These are phyloP conservation scores for Senecio squalidus DNA, from an alignment of 140 eudicot species.

Conservation along the genomic window DNA sequence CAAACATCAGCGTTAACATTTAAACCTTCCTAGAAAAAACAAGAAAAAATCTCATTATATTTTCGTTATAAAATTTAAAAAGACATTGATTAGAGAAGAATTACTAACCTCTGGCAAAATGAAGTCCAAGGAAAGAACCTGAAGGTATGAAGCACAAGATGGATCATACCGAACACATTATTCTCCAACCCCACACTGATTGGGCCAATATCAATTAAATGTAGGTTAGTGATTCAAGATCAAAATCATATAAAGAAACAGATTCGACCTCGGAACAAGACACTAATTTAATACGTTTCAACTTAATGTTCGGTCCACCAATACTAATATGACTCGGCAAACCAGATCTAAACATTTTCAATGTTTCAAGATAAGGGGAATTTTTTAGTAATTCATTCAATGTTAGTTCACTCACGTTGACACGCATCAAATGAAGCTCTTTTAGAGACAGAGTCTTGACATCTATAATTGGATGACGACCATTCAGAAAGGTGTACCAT, in stretches of 20 bases:
- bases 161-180: slow-evolving; percentile 30
- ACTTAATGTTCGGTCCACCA: slow-evolving; percentile 8
- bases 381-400: slow-evolving; percentile 7
- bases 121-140: slow-evolving; percentile 32
- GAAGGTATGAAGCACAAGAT: slow-evolving; percentile 15
- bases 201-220: slow-evolving; percentile 17
- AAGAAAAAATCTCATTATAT: neutral
- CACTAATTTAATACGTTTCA: slow-evolving; percentile 28
- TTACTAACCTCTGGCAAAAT: slow-evolving; percentile 21
- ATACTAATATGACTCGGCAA: slow-evolving; percentile 17
- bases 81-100: neutral
- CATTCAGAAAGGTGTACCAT: neutral
- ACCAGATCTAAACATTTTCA: slow-evolving; percentile 15
- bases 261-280: slow-evolving; percentile 13
- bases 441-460: slow-evolving; percentile 9
- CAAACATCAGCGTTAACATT: slow-evolving; percentile 23
- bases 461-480: neutral
- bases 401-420: slow-evolving; percentile 27
- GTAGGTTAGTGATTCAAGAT: slow-evolving; percentile 26
- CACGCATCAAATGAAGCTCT: slow-evolving; percentile 25
- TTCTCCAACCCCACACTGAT: slow-evolving; percentile 23
- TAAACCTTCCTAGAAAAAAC: slow-evolving; percentile 19
- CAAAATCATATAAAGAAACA: slow-evolving; percentile 17
- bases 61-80: neutral
- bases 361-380: slow-evolving; percentile 22